Conservation (phyloP, 768 basidiomycete genomes). For the Mycena pura region DNA sequence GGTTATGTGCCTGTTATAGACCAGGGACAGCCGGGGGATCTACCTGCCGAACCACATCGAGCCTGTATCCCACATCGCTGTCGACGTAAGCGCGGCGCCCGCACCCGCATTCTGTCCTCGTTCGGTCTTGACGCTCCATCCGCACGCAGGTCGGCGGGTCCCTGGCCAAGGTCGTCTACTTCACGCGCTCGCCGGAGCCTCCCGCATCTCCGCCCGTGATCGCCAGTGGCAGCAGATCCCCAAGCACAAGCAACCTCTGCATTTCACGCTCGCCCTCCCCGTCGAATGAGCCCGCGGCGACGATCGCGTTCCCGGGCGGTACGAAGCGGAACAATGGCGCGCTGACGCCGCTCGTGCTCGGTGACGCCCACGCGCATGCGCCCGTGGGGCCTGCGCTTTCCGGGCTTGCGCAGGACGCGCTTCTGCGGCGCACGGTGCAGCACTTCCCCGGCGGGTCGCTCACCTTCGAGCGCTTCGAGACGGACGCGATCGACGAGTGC, state of each 20-base stretch:
- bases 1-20: constrained; percentile 64
- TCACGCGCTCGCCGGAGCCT: constrained; percentile 90
- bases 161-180: constrained; percentile 97
- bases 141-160: constrained; percentile 89
- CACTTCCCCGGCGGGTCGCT: constrained; percentile 96
- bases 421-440: constrained; percentile 73
- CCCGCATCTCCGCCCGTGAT: constrained; percentile 76
- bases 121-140: no score
- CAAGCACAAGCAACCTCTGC: constrained; percentile 52
- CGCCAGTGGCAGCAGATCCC: constrained; percentile 61
- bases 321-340: constrained; percentile 65
- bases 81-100: constrained; percentile 75
- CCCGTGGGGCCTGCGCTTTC: constrained; percentile 38
- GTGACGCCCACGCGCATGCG: constrained; percentile 50
- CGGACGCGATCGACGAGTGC: constrained; percentile 83
- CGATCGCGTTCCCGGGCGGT: constrained; percentile 39
- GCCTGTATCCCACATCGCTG: constrained; percentile 95
- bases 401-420: constrained; percentile 58
- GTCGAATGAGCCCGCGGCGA: constrained; percentile 36
- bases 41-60: constrained; percentile 98
- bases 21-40: constrained; percentile 93
- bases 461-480: constrained; percentile 98
- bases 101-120: constrained; percentile 7
- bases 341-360: constrained; percentile 80
- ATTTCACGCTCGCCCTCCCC: constrained; percentile 54